Evolutionary conservation across 106 monocot genomes (phyloP).

Genomic region (Dioscorea dumetorum): DNA sequence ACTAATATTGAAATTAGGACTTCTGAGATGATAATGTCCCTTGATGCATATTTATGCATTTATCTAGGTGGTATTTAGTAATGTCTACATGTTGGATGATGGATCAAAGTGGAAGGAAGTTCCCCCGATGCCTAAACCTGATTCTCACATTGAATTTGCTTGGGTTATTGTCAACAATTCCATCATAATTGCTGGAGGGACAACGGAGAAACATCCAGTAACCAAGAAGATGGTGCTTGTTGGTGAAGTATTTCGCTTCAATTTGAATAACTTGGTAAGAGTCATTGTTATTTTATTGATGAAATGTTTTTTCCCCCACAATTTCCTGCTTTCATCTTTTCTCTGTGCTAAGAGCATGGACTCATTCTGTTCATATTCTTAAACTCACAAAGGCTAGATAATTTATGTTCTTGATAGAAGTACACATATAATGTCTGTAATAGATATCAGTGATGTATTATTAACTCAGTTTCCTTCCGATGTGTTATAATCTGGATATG

Average conservation of each 20-base stretch:
- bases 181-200: constrained; percentile 80
- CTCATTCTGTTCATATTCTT: too few relatives aligned
- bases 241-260: constrained; percentile 79
- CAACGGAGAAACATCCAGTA: constrained; percentile 82
- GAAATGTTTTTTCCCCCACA: too few relatives aligned
- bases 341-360: too few relatives aligned
- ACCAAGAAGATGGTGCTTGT: constrained; percentile 91
- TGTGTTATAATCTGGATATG: too few relatives aligned
- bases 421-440: too few relatives aligned
- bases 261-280: constrained; percentile 44
- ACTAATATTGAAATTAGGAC: too few relatives aligned
- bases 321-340: too few relatives aligned
- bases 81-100: constrained; percentile 93
- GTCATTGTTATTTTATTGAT: not conserved
- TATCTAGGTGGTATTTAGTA: constrained; percentile 64
- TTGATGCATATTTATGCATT: not conserved
- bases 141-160: constrained; percentile 97
- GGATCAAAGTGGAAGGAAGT: constrained; percentile 57
- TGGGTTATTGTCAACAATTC: constrained; percentile 92
- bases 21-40: too few relatives aligned
- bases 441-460: too few relatives aligned
- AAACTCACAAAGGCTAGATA: too few relatives aligned
- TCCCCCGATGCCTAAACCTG: constrained; percentile 89
- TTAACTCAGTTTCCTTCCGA: too few relatives aligned
- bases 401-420: too few relatives aligned